Base-by-base conservation (phyloP, 75 land plant genomes). In the Pseudotsuga menziesii region DNA sequence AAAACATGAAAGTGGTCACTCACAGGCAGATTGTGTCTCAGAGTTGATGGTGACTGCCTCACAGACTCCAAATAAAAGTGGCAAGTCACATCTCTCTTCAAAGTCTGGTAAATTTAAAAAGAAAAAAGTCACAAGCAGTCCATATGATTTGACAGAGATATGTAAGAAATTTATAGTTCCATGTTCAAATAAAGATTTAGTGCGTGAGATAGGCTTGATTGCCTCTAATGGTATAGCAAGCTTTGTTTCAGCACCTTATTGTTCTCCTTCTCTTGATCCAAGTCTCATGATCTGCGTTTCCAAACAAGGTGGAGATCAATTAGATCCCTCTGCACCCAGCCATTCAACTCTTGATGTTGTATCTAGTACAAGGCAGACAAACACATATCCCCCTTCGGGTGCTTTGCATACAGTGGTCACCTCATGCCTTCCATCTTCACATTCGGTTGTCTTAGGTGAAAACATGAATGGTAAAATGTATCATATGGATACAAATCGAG, bases 121-220 rank as follows among this genome's bases (percentile, higher is more conserved):
- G 80, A 84, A 84, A 23, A 83, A 75, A 4, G n/a, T 72, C 17
- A 35, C 60, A 27, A 84, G 86, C 57, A 36, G 2, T 48, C 88
- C 88, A 61, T 85, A 56, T 84, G 87, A 90, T 36, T 61, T 85
- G 64, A 79, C 85, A 17, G 85, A 85, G 61, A 88, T 91, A 60
- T 69, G 81, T n/a, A 76, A 79, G 71, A 88, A 79, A 73, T 86
- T 96, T 77, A 72, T 91, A 17, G 81, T 83, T 56, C 80, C 78
- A 57, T 69, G 67, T 73, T 89, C 97, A 35, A 86, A 79, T 75
- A 85, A 86, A 56, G 91, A 92, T 22, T 58, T 89, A 71, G 85
- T 94, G 19, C 73, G 77, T 14, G 87, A 84, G 57, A 89, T 94
- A 67, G 99, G 99, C 41, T 93, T 88, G 71, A 76, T 96, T 86